Conservation (phyloP, 768 basidiomycete genomes). For the Stropharia rugosoannulata region DNA sequence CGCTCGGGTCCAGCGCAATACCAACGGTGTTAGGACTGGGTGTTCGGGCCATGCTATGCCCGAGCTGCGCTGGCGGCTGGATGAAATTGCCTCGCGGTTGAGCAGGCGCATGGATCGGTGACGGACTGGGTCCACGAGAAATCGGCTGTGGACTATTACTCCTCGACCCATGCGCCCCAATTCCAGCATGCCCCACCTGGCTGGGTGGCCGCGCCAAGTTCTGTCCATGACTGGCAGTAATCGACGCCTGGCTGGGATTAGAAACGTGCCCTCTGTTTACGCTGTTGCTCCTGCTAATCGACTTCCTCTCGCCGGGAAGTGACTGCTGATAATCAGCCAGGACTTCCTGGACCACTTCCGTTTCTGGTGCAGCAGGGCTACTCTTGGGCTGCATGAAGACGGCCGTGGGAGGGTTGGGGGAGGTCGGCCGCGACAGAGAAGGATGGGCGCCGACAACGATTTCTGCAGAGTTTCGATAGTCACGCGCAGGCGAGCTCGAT, state of each 20-base stretch:
- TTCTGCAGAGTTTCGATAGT: conserved; percentile 78
- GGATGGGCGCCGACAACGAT: conserved; percentile 80
- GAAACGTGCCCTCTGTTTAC: conserved; percentile 27
- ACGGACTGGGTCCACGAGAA: conserved; percentile 57
- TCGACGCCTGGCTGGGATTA: conserved; percentile 17
- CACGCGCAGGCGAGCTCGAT: conserved; percentile 40
- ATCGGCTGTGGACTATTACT: conserved; percentile 63
- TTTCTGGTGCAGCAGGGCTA: conserved; percentile 35
- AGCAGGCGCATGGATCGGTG: conserved; percentile 30
- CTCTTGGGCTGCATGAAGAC: conserved; percentile 73
- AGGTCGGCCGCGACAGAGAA: conserved; percentile 63
- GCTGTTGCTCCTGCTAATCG: conserved; percentile 55
- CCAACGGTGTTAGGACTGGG: conserved; percentile 80
- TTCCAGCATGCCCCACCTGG: conserved; percentile 71
- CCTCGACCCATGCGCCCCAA: conserved; percentile 73
- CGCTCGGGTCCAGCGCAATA: conserved; percentile 77
- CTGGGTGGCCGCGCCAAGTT: conserved; percentile 53
- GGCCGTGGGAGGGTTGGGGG: conserved; percentile 73
- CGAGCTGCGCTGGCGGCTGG: conserved; percentile 33
- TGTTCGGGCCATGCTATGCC: conserved; percentile 42
- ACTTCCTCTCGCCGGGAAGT: conserved; percentile 81
- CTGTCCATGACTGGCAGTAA: conserved; percentile 31
- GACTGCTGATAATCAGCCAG: conserved; percentile 77
- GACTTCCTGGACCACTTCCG: conserved; percentile 71
- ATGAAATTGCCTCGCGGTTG: conserved; percentile 35